Base-by-base conservation (phyloP, 768 basidiomycete genomes). In the Gyrodon lividus region DNA sequence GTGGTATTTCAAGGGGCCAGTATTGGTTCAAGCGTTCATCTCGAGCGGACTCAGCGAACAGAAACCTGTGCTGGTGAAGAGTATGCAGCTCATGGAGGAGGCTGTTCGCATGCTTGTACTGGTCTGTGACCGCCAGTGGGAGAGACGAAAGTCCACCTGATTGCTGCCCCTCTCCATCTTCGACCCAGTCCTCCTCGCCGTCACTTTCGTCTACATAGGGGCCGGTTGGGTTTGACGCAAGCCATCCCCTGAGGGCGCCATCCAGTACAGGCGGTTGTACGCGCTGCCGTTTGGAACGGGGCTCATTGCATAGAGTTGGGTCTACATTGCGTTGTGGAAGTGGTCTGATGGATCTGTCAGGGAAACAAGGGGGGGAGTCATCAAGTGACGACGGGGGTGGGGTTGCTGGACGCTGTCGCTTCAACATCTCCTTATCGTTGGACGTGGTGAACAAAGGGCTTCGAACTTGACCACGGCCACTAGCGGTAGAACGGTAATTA, bases 21-120 rank as follows among this genome's bases (percentile, higher is more conserved):
- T 26, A 34, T 20, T 49, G 13, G 43, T 51, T 40, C 19, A 22
- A 47, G 43, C 3, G n/a, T 26, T 30, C 43, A 51, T 65, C 54
- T 47, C 46, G 58, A 24, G 48, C 35, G 5, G 55, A 31, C 23
- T 58, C 51, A 6, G 59, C 52, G 47, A 73, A 82, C 22, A 82
- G 51, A 30, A 81, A 70, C 44, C 87, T 77, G 60, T 87, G 84
- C 48, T 86, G 81, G 57, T 86, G 77, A 20, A 84, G 74, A 34
- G 81, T 74, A 59, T 91, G 89, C 46, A 90, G 64, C 59, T 89
- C 82, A 50, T 86, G 82, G 33, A 92, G 78, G 56, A 87, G 70
- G 42, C 58, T 77, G 67, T 92, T 92, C 50, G 79, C 72, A 28
- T 73, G 70, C 62, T 78, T 77, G 71, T 91, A 92, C 70, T 59